These are phyloP conservation scores for Beauveria australis DNA, from an alignment of 2,329 filamentous ascomycete species.

Conservation along the genomic window DNA sequence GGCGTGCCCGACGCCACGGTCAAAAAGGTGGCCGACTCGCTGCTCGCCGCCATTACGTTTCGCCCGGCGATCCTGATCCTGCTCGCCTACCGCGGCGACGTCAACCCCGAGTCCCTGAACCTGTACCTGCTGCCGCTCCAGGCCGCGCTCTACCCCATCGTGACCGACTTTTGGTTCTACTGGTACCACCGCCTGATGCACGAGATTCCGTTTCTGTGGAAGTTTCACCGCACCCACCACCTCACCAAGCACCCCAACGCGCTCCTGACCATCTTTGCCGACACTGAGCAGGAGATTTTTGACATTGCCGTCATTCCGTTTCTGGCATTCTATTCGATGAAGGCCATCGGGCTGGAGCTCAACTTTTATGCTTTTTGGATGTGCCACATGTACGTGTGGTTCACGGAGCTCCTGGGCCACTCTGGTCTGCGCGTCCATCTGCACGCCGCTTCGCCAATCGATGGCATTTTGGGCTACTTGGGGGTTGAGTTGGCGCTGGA, in stretches of 20 bases:
- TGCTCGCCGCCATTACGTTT: slow-evolving; percentile 15
- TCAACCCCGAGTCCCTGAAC: slow-evolving; percentile 12
- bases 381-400: slow-evolving; percentile 34
- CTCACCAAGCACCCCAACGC: slow-evolving; percentile 34
- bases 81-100: slow-evolving; percentile 16
- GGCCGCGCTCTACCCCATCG: slow-evolving; percentile 25
- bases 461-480: slow-evolving; percentile 25
- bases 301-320: slow-evolving; percentile 33
- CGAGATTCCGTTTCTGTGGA: slow-evolving; percentile 29
- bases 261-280: slow-evolving; percentile 33
- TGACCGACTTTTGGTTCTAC: slow-evolving; percentile 34
- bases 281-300: slow-evolving; percentile 33
- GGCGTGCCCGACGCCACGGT: slow-evolving; percentile 25
- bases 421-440: slow-evolving; percentile 29
- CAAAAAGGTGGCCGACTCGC: slow-evolving; percentile 18
- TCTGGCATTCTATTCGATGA: slow-evolving; percentile 28
- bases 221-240: slow-evolving; percentile 34
- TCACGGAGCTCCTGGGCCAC: slow-evolving; percentile 30
- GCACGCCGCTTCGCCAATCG: slow-evolving; percentile 25
- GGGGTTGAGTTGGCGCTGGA: slow-evolving; percentile 31
- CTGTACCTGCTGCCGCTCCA: slow-evolving; percentile 24
- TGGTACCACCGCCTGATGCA: slow-evolving; percentile 35
- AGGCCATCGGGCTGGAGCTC: slow-evolving; percentile 29
- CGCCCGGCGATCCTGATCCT: slow-evolving; percentile 18
- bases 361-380: slow-evolving; percentile 40